Percentiles rank a stretch among this genome's conserved stretches.
Conservation (phyloP, 192 early-diverging fungal species). For the Chytriomyces hyalinus region DNA sequence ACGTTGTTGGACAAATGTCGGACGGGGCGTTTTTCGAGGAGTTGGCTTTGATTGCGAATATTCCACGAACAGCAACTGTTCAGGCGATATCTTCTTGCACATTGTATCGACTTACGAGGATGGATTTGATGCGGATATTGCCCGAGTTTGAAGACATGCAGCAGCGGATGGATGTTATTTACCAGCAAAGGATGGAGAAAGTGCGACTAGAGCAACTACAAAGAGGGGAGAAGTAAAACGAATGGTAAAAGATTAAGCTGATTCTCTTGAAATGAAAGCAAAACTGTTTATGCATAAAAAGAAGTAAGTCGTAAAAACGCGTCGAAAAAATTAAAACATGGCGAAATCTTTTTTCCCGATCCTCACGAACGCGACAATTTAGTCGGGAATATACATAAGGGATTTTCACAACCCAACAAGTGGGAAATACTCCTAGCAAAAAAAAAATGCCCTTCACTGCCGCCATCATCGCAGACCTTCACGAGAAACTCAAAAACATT, state of each 20-base stretch:
- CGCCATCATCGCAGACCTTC: no score
- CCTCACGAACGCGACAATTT: no score
- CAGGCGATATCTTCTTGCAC: constrained; percentile 9
- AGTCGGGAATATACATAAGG: no score
- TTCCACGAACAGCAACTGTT: constrained; percentile 41
- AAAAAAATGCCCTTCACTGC: no score
- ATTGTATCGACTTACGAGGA: constrained; percentile 24
- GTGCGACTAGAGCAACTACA: constrained; percentile 45
- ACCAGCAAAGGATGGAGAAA: constrained; percentile 11
- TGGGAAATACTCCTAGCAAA: no score
- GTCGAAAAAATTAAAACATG: no score
- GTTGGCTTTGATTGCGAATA: constrained; percentile 28
- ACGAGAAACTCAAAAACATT: no score
- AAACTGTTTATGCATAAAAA: no score
- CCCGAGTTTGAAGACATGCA: constrained; percentile 41
- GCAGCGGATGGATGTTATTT: constrained; percentile 11
- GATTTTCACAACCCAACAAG: no score
- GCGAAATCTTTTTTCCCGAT: no score
- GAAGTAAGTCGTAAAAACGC: no score
- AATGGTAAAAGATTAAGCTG: constrained; percentile 30
- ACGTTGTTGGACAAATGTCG: constrained; percentile 27
- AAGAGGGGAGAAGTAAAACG: not conserved
- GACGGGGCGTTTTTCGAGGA: constrained; percentile 43
- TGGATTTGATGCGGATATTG: constrained; percentile 15
- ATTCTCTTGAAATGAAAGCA: not conserved